Base-by-base conservation (phyloP, 768 basidiomycete genomes). In the Leccinum subtestaceum region DNA sequence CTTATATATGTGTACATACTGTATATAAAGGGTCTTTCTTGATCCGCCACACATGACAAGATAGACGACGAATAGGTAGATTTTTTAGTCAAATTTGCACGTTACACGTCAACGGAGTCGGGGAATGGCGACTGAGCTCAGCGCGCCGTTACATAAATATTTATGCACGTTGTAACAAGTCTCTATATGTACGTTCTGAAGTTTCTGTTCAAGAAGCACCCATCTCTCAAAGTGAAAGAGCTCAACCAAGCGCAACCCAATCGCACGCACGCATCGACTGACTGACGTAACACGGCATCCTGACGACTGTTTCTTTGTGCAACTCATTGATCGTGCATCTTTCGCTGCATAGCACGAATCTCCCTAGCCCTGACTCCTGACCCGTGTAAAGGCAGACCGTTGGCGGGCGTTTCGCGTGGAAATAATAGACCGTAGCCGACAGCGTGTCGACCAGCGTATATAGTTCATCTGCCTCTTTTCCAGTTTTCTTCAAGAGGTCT, bases 361-460 rank as follows among this genome's bases (percentile, higher is more conserved):
- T 60, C 27, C 68, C 66, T 46, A 68, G 43, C 34, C 68, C 68
- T 0, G 62, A 59, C 32, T 69, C 62, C 7, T 55, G 54, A 21
- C 67, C 65, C 6, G 62, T 62, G 51, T 52, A 69, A 29, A 69
- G 46, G 49, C 67, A 69, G 2, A 69, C 67, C 2, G 65, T 69
- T n/a, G 70, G 68, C 1, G 67, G 65, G 27, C 49, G 58, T 1
- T 40, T 49, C 7, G 67, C 65, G 7, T 53, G 58, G 63, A 72
- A 70, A 49, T 65, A 70, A 38, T 69, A 72, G 5, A 69, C n/a
- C 3, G 60, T 67, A 4, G 59, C 53, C 2, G 68, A 72, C 1
- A 56, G 0, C 1, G 68, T 72, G 51, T 70, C 68, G 5, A 68
- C 2, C 49, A 72, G 66, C 2, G 70, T 60, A n/a, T 70, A 69